Evolutionary conservation across 805 yeast genomes (phyloP), one percentile per base, ranked within the genome.

Genomic region (Komagataella phaffii): DNA sequence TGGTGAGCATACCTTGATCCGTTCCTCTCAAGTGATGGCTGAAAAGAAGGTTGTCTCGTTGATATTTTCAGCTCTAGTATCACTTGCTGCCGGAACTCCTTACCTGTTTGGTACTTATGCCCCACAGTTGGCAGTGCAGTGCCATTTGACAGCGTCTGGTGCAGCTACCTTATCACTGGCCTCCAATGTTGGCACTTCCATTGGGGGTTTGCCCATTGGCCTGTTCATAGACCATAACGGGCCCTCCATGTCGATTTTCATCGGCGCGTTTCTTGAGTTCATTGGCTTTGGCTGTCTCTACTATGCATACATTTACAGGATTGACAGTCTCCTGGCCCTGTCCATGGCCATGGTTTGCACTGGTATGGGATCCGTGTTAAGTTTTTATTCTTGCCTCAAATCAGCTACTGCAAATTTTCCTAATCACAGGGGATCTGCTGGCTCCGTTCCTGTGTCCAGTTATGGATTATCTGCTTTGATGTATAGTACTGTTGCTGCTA

Each of bases 201-300:
- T 82, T 7, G 83, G 88, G 23, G 91, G 91, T 0, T 68, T 84
- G 24, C 76, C 83, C 0, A 89, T 85, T 0, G 95, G 95, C 0
- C 60, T 82, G 21, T 59, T 83, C 23, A 83, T 84, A 17, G 93
- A 85, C 60, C 66, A 61, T 44, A 68, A 66, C 47, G 88, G 88
- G 0, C 82, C 88, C 0, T 73, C 68, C 47, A 46, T 61, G 3
- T 75, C 88, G 1, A 71, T 78, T 17, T 59, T 76, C 1, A 46
- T 78, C 4, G 91, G 90, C 0, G 75, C 86, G 0, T 3, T 75
- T 1, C 64, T 74, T 18, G 77, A 82, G 7, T 75, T 79, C 48
- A 45, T 63, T 0, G 87, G 88, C 0, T 85, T 82, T 59, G 67
- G 68, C 19, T 65, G 75, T 0, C 64, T 85, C 43, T 71, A 75